Conservation (phyloP, 768 basidiomycete species). For the Hericium rajendrae region DNA sequence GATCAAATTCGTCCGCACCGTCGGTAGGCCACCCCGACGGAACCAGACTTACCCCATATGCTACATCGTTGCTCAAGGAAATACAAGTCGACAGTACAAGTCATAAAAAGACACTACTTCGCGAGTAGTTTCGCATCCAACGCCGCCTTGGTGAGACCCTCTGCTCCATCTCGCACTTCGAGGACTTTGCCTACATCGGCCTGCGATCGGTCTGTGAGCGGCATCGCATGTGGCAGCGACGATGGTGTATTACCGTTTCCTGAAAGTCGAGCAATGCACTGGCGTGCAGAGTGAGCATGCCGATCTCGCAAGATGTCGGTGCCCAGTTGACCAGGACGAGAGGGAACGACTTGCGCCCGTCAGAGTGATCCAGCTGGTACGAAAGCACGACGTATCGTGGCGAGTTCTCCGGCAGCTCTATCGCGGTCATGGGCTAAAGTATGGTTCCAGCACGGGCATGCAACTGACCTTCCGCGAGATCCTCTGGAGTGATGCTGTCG, state of each 20-base stretch:
- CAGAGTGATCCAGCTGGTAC: conserved; percentile 68
- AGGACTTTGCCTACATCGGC: conserved; percentile 72
- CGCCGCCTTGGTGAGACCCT: conserved; percentile 63
- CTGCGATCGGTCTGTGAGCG: conserved; percentile 25
- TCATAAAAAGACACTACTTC: neutral
- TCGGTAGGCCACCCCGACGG: no score
- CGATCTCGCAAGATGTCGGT: conserved; percentile 67
- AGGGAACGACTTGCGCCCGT: conserved; percentile 80
- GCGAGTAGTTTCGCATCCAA: conserved; percentile 52
- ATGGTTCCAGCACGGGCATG: neutral
- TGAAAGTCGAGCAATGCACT: conserved; percentile 78
- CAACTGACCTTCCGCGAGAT: conserved; percentile 75
- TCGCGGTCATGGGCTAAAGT: neutral
- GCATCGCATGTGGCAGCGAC: neutral
- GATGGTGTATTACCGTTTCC: conserved; percentile 36
- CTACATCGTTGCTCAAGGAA: no score
- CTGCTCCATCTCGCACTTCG: conserved; percentile 74
- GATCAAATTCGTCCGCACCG: no score
- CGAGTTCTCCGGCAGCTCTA: conserved; percentile 82
- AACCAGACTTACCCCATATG: no score
- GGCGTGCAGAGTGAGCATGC: conserved; percentile 68
- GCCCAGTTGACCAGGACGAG: conserved; percentile 86
- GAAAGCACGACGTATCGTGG: conserved; percentile 83
- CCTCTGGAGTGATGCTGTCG: conserved; percentile 66
- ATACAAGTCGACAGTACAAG: no score